phyloP scores from a whole-genome alignment of 331 rosid species.

The Pyrus hybrid region DNA sequence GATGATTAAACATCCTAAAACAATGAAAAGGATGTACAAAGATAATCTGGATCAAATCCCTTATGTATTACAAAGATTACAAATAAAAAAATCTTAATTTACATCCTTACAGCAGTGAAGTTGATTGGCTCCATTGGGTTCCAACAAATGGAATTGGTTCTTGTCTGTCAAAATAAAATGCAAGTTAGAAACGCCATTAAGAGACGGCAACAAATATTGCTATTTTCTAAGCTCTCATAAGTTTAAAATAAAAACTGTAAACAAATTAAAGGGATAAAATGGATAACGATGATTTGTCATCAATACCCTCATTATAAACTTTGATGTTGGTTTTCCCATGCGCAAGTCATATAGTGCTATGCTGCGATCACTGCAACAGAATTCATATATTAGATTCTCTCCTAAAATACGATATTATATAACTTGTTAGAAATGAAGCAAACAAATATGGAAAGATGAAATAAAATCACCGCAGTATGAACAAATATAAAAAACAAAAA shows the following conservation, averaged over 20 bases:
- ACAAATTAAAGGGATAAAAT: background rate
- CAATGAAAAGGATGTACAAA: background rate
- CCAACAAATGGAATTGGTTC: constrained; percentile 82
- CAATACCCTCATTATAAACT: constrained; percentile 69
- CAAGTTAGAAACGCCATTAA: constrained; percentile 24
- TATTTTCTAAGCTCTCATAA: background rate
- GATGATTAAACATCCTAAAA: background rate
- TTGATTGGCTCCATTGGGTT: constrained; percentile 97
- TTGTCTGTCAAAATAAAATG: constrained; percentile 52
- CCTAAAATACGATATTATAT: background rate
- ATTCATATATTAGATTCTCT: background rate
- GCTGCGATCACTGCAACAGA: constrained; percentile 65
- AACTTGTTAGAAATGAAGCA: background rate
- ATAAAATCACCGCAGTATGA: background rate
- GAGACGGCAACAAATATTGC: background rate
- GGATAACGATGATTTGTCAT: background rate
- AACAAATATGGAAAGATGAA: background rate
- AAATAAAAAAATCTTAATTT: background rate
- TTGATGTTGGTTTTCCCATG: constrained; percentile 52
- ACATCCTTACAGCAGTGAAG: constrained; percentile 79
- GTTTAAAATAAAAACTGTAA: background rate
- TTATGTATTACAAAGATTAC: background rate
- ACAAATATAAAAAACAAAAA: background rate
- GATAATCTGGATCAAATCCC: background rate
- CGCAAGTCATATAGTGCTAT: constrained; percentile 76